Evolutionary conservation across 1,284 basidiomycete genomes (phyloP).

Genomic region (Melampsora americana): DNA sequence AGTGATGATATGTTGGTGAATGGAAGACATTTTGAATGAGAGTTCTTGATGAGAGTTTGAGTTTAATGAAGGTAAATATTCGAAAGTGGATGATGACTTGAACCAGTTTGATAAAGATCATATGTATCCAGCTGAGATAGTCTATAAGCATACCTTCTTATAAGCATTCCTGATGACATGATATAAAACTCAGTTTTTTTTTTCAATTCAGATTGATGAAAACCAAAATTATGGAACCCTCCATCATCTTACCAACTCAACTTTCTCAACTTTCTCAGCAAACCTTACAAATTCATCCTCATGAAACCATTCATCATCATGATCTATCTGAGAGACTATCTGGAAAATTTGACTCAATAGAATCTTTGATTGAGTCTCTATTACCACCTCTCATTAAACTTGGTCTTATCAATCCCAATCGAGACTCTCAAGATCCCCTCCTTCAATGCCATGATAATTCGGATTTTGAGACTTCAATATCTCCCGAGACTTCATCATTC

Average conservation of each 20-base stretch:
- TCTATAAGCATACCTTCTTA: no score
- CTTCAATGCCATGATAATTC: neutral
- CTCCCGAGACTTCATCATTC: neutral
- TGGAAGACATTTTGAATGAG: neutral
- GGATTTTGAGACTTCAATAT: neutral
- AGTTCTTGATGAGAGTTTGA: neutral
- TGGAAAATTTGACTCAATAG: neutral
- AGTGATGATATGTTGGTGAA: neutral
- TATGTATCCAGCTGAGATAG: neutral
- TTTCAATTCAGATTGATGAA: no score
- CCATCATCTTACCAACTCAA: slow-evolving; percentile 4
- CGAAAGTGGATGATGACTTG: no score
- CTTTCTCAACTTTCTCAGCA: neutral
- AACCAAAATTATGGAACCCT: no score
- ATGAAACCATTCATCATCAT: neutral
- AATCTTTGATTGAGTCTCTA: neutral
- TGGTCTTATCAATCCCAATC: slow-evolving; percentile 1
- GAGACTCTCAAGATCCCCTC: no score
- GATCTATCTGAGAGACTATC: neutral
- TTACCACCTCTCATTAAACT: neutral
- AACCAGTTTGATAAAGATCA: no score
- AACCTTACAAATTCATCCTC: neutral
- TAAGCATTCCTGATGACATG: no score
- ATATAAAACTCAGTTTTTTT: no score
- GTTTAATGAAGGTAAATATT: neutral